These are phyloP conservation scores for Phytophthora pisi DNA, from an alignment of 352 stramenopile species.

Conservation along the genomic window DNA sequence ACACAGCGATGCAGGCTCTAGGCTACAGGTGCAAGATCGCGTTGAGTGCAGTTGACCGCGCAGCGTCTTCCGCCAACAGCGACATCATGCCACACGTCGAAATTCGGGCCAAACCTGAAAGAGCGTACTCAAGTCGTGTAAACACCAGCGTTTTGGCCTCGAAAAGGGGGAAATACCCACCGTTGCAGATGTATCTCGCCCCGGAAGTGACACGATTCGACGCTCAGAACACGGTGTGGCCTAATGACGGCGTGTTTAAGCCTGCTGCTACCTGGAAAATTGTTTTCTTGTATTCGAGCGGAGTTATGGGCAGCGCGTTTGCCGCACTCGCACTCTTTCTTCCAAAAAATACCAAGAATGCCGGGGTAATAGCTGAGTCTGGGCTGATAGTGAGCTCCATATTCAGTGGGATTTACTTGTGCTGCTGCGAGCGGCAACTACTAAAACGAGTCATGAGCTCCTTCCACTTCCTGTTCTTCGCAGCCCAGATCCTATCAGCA, in stretches of 20 bases:
- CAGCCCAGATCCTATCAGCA: background rate
- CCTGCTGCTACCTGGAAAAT: conserved; percentile 2
- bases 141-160: conserved; percentile 1
- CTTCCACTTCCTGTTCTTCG: conserved; percentile 1
- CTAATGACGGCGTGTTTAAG: conserved; percentile 3
- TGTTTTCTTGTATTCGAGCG: conserved; percentile 2
- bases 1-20: background rate
- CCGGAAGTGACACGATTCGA: conserved; percentile 4
- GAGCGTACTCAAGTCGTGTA: background rate
- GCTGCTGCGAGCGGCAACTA: conserved; percentile 17
- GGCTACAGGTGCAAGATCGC: conserved; percentile 21
- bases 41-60: background rate
- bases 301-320: background rate
- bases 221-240: conserved; percentile 15
- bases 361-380: background rate
- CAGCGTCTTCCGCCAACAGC: background rate
- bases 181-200: conserved; percentile 17
- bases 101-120: background rate
- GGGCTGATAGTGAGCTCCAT: background rate
- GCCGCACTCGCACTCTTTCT: conserved; percentile 10
- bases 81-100: background rate
- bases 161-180: background rate
- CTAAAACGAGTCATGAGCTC: conserved; percentile 12
- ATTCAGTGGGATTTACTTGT: conserved; percentile 1
- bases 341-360: background rate